Base-by-base conservation (phyloP, 148 eudicot genomes). In the Rhododendron mucronatum region DNA sequence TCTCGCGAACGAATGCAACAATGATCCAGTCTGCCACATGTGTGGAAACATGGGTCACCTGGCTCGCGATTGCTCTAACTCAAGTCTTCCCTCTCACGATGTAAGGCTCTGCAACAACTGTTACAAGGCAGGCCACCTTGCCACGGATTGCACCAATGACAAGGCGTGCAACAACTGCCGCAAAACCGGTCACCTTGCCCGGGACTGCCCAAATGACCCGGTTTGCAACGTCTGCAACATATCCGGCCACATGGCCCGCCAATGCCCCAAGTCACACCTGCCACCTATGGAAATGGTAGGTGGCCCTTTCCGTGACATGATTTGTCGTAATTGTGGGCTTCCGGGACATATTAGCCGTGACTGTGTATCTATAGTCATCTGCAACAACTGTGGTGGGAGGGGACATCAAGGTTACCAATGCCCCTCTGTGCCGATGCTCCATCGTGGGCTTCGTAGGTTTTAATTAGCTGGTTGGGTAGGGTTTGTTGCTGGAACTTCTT, bases 121-220 rank as follows among this genome's bases (percentile, higher is more conserved):
- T 82, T 92, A 91, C 89, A 92, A 88, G 89, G 85, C 86, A 5
- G 94, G 93, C 88, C 94, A 91, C 86, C 45, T 89, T 78, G 93
- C 94, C 21, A 87, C 84, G 0, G 89, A 90, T 20, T 91, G 94
- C 88, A 89, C 93, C 71, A 92, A 91, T 16, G 92, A 90, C 75
- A 92, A 92, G 86, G 94, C 92, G 6, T 91, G 94, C 92, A 92
- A 92, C 88, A 91, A 92, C 86, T 92, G 93, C 83, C 88, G 91
- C 59, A 91, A 86, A 85, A 86, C 88, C 10, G 94, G 93, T 37
- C 94, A 92, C 88, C 87, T 90, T 73, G 92, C 91, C 23, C 89
- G 94, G 33, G 94, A 92, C 53, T 92, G 94, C 82, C 75, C 86
- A 2, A 88, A 91, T 44, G 90, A 90, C 41, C 94, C 92, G 1